Percentiles rank a stretch among this genome's conserved stretches.
Evolutionary conservation across 148 eudicot species (phyloP).

Genomic region (Heliosperma pusillum): DNA sequence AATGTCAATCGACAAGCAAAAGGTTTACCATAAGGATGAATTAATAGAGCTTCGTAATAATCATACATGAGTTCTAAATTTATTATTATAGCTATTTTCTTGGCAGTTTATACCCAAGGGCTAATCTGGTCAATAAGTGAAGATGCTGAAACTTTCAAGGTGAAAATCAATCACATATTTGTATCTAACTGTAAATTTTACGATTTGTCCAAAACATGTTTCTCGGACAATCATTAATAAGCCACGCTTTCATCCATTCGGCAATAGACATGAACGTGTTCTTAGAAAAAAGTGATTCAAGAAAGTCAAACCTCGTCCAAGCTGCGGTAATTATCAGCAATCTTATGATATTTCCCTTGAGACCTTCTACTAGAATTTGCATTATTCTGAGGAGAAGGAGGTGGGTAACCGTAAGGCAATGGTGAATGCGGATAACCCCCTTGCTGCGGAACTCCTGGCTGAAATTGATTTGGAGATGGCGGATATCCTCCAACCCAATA

Average conservation of each 20-base stretch:
- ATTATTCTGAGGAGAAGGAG: constrained; percentile 22
- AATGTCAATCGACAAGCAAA: neutral
- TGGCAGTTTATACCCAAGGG: neutral
- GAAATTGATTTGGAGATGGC: constrained; percentile 23
- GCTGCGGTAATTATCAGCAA: constrained; percentile 79
- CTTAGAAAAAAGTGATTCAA: neutral
- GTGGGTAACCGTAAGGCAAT: constrained; percentile 13
- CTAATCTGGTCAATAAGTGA: neutral
- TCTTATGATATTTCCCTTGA: constrained; percentile 74
- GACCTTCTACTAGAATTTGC: constrained; percentile 44
- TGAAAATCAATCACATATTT: too few relatives aligned
- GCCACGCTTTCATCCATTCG: neutral
- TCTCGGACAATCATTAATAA: neutral
- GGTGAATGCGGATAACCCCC: constrained; percentile 34
- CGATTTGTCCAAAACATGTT: neutral
- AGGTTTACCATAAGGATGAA: neutral
- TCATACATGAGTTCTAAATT: too few relatives aligned
- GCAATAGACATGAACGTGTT: neutral
- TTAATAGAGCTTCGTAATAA: too few relatives aligned
- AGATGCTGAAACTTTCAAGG: too few relatives aligned
- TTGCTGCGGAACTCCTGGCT: constrained; percentile 38
- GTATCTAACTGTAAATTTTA: too few relatives aligned
- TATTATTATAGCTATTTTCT: neutral
- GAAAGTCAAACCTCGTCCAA: constrained; percentile 69
- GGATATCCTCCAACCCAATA: constrained; percentile 20